A percentile compares a stretch with the other conserved stretches of the same genome.
Conservation (phyloP, 139 green algal species). For the Zygnema circumcarinatum region DNA sequence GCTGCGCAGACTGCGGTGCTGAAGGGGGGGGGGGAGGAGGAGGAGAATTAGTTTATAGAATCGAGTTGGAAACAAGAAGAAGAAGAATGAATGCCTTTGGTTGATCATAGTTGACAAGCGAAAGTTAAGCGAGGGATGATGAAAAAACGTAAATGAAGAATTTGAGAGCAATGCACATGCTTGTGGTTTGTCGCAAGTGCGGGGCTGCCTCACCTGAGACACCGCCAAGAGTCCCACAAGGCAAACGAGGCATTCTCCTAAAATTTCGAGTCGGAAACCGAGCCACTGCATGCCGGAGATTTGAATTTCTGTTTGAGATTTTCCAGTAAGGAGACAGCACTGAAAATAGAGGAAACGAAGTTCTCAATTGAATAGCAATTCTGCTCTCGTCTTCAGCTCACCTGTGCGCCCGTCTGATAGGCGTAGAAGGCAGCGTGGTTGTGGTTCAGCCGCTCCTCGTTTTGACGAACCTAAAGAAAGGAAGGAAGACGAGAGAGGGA, state of each 20-base stretch:
- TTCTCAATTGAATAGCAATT: too few species aligned
- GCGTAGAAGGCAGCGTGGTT: constrained; percentile 83
- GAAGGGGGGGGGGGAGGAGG: background rate
- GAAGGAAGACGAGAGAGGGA: too few species aligned
- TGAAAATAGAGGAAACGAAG: too few species aligned
- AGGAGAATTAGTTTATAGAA: too few species aligned
- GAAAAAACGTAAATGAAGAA: too few species aligned
- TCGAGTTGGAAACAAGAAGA: too few species aligned
- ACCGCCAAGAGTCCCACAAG: constrained; percentile 71
- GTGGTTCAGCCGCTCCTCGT: constrained; percentile 63
- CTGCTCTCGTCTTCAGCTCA: too few species aligned
- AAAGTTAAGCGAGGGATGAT: too few species aligned
- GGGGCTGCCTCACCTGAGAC: constrained; percentile 74
- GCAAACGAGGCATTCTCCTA: constrained; percentile 65
- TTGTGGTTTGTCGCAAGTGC: too few species aligned
- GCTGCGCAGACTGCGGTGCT: background rate
- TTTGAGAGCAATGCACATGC: too few species aligned
- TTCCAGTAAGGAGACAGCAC: background rate
- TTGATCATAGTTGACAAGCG: too few species aligned
- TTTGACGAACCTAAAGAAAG: background rate
- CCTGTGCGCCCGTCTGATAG: constrained; percentile 71
- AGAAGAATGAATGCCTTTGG: too few species aligned
- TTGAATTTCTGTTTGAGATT: background rate
- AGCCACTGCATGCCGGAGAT: background rate
- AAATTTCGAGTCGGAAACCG: constrained; percentile 48